These are phyloP conservation scores for Aspergillus ostianus DNA, from an alignment of 495 filamentous ascomycete species.

Conservation along the genomic window DNA sequence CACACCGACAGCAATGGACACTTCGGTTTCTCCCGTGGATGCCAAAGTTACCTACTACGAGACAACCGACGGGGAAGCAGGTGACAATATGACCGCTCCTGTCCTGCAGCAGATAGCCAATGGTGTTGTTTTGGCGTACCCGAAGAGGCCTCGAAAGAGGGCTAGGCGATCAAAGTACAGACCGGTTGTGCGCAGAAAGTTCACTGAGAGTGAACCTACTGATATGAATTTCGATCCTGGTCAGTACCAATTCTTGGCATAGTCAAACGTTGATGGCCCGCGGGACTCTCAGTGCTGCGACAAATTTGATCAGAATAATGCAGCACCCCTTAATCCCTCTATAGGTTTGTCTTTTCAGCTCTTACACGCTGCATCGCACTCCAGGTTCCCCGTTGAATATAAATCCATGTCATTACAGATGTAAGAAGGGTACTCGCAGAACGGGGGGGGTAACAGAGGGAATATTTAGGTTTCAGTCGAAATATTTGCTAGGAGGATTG, in stretches of 20 bases:
- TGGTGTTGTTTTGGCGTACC: not conserved
- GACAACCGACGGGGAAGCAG: not conserved
- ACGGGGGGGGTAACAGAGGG: not conserved
- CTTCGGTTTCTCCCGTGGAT: not conserved
- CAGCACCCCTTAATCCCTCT: not conserved
- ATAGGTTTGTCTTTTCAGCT: no score
- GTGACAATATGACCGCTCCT: not conserved
- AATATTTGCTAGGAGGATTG: not conserved
- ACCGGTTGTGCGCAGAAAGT: not conserved
- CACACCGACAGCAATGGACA: not conserved
- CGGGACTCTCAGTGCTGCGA: not conserved
- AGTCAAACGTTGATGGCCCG: not conserved
- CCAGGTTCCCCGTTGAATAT: not conserved
- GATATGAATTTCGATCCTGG: not conserved
- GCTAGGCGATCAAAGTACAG: constrained; percentile 15
- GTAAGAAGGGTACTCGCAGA: not conserved
- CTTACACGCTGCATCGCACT: no score
- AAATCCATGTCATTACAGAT: not conserved
- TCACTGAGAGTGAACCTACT: not conserved
- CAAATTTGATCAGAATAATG: not conserved
- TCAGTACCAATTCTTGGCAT: not conserved
- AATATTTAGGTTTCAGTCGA: not conserved
- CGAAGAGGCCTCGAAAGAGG: not conserved
- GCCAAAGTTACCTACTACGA: not conserved
- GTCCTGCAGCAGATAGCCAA: not conserved